These are phyloP conservation scores for Eutrema salsugineum DNA, from an alignment of 441 rosid species.

Conservation along the genomic window DNA sequence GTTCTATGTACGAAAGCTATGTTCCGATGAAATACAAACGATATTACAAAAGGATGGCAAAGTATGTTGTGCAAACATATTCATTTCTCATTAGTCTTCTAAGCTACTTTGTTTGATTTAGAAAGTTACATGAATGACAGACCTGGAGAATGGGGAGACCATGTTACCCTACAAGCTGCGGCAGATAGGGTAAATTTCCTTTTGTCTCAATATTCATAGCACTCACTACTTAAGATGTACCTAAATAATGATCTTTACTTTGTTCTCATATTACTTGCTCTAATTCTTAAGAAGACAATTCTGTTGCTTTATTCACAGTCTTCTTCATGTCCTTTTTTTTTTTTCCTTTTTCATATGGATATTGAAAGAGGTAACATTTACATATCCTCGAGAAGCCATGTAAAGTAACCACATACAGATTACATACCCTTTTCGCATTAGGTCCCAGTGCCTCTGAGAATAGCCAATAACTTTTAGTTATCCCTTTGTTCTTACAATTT, in stretches of 20 bases:
- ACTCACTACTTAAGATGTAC: neutral
- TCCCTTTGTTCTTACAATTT: neutral
- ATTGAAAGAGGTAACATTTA: neutral
- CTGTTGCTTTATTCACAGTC: neutral
- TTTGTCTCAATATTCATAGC: slow-evolving; percentile 8
- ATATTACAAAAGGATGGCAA: slow-evolving; percentile 80
- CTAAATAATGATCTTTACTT: neutral
- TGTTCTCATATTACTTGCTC: slow-evolving; percentile 3
- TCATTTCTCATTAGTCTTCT: slow-evolving; percentile 8
- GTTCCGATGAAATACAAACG: slow-evolving; percentile 95
- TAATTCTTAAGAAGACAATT: neutral
- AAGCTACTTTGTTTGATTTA: slow-evolving; percentile 23
- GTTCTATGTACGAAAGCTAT: slow-evolving; percentile 73
- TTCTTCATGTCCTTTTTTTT: neutral
- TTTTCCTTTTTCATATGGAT: neutral
- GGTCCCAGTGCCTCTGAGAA: neutral
- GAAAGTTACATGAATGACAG: slow-evolving; percentile 38
- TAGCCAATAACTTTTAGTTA: slow-evolving; percentile 11
- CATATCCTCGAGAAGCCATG: neutral
- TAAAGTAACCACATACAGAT: neutral
- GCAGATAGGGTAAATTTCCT: slow-evolving; percentile 74
- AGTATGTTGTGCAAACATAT: slow-evolving; percentile 49
- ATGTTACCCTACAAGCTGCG: slow-evolving; percentile 92
- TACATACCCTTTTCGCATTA: neutral
- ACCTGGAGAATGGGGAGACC: slow-evolving; percentile 97